Conservation (phyloP, 2,329 filamentous ascomycete genomes). For the Thielaviopsis ethacetica region DNA sequence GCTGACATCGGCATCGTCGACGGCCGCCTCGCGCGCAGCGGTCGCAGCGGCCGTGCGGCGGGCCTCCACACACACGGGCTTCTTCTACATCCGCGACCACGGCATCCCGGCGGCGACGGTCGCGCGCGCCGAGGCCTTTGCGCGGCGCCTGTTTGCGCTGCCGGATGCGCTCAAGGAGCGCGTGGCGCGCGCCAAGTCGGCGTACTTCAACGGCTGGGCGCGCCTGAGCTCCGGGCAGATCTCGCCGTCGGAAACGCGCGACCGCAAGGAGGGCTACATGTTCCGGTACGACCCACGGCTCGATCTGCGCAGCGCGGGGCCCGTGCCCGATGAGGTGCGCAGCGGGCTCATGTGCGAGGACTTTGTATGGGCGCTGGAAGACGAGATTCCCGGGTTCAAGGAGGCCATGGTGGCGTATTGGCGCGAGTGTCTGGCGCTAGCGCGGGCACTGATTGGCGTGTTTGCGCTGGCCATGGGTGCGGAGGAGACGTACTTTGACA, state of each 20-base stretch:
- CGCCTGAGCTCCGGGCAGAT: conserved; percentile 26
- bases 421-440: conserved; percentile 29
- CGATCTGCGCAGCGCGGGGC: conserved; percentile 27
- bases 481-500: conserved; percentile 38
- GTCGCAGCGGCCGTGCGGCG: conserved; percentile 26
- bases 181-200: conserved; percentile 21
- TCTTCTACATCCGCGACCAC: conserved; percentile 39
- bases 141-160: conserved; percentile 27
- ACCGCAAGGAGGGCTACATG: conserved; percentile 28
- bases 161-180: conserved; percentile 26
- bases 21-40: conserved; percentile 4
- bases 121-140: conserved; percentile 16
- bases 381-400: conserved; percentile 34
- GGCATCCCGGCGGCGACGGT: conserved; percentile 23
- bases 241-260: conserved; percentile 15
- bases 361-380: conserved; percentile 10
- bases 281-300: conserved; percentile 36
- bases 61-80: conserved; percentile 34
- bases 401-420: conserved; percentile 30
- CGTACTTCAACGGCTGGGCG: conserved; percentile 32
- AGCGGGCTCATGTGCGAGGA: conserved; percentile 24
- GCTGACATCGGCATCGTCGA: conserved; percentile 20
- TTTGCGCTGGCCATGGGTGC: conserved; percentile 40
- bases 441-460: conserved; percentile 31
- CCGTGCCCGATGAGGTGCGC: conserved; percentile 31